Evolutionary conservation across 495 filamentous ascomycete species (phyloP).

Genomic region (Lophiotrema nucula): DNA sequence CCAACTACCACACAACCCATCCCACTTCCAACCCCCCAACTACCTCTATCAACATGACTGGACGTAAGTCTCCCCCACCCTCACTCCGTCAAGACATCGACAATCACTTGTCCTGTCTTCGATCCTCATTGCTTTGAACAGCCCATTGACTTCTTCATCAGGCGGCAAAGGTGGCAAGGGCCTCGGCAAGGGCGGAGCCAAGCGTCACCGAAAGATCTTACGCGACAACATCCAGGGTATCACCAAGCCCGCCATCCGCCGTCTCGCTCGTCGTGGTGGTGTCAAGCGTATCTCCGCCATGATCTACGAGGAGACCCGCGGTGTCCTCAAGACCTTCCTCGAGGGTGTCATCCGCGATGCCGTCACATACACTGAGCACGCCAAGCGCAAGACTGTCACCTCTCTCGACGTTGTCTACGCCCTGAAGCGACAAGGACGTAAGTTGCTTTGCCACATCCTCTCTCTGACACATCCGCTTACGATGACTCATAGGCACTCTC

Average conservation of each 20-base stretch:
- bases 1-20: background rate
- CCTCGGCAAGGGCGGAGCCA: conserved; percentile 59
- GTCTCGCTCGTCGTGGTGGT: conserved; percentile 72
- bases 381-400: conserved; percentile 98
- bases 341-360: conserved; percentile 88
- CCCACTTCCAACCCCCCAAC: conserved; percentile 3
- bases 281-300: conserved; percentile 97
- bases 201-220: conserved; percentile 59
- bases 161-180: conserved; percentile 53
- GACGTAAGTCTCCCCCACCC: conserved; percentile 69
- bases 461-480: conserved; percentile 1
- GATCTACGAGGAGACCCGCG: conserved; percentile 99
- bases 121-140: conserved; percentile 1
- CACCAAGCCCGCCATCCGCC: conserved; percentile 99
- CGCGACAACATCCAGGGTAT: conserved; percentile 78
- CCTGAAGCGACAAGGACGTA: conserved; percentile 95
- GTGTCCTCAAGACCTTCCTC: conserved; percentile 99
- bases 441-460: conserved; percentile 43
- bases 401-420: conserved; percentile 96
- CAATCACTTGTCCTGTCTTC: background rate
- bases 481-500: conserved; percentile 40
- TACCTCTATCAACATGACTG: conserved; percentile 66
- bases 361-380: conserved; percentile 89
- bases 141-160: conserved; percentile 36
- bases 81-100: background rate